Conservation (phyloP, 2,329 filamentous ascomycete genomes). For the Alternaria ethzedia region DNA sequence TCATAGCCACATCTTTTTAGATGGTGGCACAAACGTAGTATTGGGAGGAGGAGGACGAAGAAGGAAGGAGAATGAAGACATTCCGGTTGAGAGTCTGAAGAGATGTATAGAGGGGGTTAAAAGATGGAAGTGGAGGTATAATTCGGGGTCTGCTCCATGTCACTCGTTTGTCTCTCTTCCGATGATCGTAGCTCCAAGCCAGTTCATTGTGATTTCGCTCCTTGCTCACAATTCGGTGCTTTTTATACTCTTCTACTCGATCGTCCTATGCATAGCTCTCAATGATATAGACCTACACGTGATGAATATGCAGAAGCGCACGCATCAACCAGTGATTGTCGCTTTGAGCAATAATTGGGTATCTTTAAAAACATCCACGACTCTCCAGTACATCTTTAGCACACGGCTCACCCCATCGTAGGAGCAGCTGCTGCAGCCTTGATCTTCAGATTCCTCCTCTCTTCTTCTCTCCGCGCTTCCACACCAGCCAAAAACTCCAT, state of each 20-base stretch:
- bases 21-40: neutral
- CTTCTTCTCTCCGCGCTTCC: constrained; percentile 62
- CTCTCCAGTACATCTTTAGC: neutral
- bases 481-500: constrained; percentile 68
- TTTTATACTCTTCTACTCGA: neutral
- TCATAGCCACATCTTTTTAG: constrained; percentile 5
- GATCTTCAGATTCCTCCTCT: constrained; percentile 54
- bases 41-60: constrained; percentile 6
- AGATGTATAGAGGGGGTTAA: neutral
- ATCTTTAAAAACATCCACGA: constrained; percentile 9
- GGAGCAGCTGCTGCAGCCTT: constrained; percentile 40
- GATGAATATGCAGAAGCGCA: neutral
- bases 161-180: neutral
- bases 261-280: neutral
- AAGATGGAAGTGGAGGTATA: neutral
- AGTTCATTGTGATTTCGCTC: neutral
- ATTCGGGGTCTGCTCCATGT: neutral
- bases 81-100: neutral
- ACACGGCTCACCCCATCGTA: neutral
- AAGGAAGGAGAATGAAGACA: neutral
- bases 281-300: neutral
- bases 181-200: neutral
- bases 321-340: neutral
- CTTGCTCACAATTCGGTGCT: neutral
- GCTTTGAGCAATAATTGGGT: constrained; percentile 5